Percentiles rank a stretch among this genome's conserved stretches.
Conservation (phyloP, 2,329 filamentous ascomycete genomes). For the Fusarium proliferatum region DNA sequence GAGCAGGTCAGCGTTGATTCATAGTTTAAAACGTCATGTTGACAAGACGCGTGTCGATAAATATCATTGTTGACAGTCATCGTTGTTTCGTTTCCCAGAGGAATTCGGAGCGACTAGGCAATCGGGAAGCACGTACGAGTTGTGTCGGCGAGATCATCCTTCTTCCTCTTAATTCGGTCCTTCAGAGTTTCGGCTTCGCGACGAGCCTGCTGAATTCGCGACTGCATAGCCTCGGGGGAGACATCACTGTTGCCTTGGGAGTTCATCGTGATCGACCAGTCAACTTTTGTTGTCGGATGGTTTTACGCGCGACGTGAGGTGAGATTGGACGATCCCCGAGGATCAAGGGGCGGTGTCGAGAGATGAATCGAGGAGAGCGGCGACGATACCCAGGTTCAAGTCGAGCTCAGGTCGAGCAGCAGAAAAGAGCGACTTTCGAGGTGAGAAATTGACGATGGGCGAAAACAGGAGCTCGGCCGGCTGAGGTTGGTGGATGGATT, state of each 20-base stretch:
- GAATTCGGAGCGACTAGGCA: background rate
- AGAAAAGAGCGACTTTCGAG: constrained; percentile 39
- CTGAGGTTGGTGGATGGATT: constrained; percentile 43
- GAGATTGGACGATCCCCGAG: constrained; percentile 26
- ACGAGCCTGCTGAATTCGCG: constrained; percentile 89
- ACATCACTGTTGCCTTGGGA: constrained; percentile 69
- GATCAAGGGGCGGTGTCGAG: constrained; percentile 33
- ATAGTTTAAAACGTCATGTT: background rate
- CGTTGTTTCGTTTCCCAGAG: background rate
- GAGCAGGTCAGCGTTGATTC: constrained; percentile 42
- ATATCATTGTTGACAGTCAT: background rate
- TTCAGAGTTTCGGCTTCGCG: constrained; percentile 98
- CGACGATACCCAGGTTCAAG: constrained; percentile 38
- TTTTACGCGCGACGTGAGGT: constrained; percentile 23
- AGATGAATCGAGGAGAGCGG: constrained; percentile 16
- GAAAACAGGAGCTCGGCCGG: constrained; percentile 41
- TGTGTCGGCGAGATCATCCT: constrained; percentile 98
- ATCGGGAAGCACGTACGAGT: constrained; percentile 76
- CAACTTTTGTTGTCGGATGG: constrained; percentile 11
- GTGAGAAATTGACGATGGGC: constrained; percentile 34
- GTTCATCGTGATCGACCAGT: constrained; percentile 60
- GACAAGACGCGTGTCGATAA: background rate
- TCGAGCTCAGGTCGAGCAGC: constrained; percentile 39
- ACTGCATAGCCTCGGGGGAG: constrained; percentile 85
- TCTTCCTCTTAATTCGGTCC: constrained; percentile 99